phyloP scores from a whole-genome alignment of 768 basidiomycete genomes.

The Guyanaporus albipodus region DNA sequence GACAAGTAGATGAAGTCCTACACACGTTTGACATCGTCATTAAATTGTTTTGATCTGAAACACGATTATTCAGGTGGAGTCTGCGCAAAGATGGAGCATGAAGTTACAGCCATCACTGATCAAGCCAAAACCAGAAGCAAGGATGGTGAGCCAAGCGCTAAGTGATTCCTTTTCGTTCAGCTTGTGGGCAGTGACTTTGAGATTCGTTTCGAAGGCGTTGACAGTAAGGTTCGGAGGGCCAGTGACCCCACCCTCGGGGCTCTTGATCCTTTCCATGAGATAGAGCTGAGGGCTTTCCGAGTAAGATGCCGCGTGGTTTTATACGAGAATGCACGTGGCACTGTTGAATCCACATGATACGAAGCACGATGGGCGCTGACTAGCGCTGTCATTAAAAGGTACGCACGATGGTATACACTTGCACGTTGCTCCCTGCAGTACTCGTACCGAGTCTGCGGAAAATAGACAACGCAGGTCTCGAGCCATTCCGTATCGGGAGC shows the following conservation, averaged over 20 bases:
- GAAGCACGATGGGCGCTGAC: neutral
- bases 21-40: slow-evolving; percentile 72
- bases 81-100: neutral
- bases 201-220: slow-evolving; percentile 20
- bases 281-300: neutral
- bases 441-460: no score
- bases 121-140: slow-evolving; percentile 60
- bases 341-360: neutral
- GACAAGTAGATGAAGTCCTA: slow-evolving; percentile 20
- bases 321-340: slow-evolving; percentile 27
- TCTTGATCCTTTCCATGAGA: no score
- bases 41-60: slow-evolving; percentile 61
- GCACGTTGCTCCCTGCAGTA: no score
- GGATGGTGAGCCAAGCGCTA: slow-evolving; percentile 61
- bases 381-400: slow-evolving; percentile 5
- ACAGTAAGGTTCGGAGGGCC: slow-evolving; percentile 19
- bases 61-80: slow-evolving; percentile 3
- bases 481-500: no score
- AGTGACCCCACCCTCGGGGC: no score
- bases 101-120: slow-evolving; percentile 58
- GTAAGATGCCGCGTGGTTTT: slow-evolving; percentile 14
- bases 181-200: slow-evolving; percentile 22
- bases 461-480: no score
- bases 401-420: slow-evolving; percentile 10
- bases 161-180: slow-evolving; percentile 40